Evolutionary conservation across 1,284 basidiomycete genomes (phyloP).

Genomic region (Exobasidium cylindrosporum): DNA sequence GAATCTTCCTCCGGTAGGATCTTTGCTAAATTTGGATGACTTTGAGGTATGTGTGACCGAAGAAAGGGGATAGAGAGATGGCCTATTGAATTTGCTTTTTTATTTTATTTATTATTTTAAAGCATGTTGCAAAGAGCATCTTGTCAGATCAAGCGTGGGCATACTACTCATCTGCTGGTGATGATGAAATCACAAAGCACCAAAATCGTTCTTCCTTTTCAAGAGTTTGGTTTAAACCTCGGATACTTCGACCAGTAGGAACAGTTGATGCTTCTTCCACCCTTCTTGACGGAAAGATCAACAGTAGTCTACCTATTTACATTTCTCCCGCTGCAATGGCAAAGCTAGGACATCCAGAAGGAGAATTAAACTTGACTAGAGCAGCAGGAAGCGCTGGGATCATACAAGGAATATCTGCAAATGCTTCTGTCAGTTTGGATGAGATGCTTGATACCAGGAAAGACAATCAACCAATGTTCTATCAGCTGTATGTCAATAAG

Average conservation of each 20-base stretch:
- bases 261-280: slow-evolving; percentile 71
- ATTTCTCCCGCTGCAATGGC: slow-evolving; percentile 82
- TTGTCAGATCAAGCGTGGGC: slow-evolving; percentile 60
- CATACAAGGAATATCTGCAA: slow-evolving; percentile 82
- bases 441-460: slow-evolving; percentile 66
- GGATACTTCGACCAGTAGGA: slow-evolving; percentile 71
- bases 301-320: slow-evolving; percentile 60
- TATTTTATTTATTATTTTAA: background rate
- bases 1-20: slow-evolving; percentile 60
- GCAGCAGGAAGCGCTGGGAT: slow-evolving; percentile 71
- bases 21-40: slow-evolving; percentile 71
- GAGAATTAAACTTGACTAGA: slow-evolving; percentile 80
- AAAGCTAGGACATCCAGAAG: slow-evolving; percentile 86
- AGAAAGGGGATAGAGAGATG: background rate
- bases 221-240: slow-evolving; percentile 76
- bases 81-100: background rate
- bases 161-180: slow-evolving; percentile 61
- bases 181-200: slow-evolving; percentile 59
- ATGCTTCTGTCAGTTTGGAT: slow-evolving; percentile 73
- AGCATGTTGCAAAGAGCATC: slow-evolving; percentile 55
- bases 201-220: slow-evolving; percentile 67
- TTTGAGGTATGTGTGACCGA: slow-evolving; percentile 58
- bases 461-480: slow-evolving; percentile 61
- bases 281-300: slow-evolving; percentile 64
- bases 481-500: slow-evolving; percentile 74